Evolutionary conservation across 1,284 basidiomycete genomes (phyloP), one percentile per base, ranked within the genome.

Genomic region (Moesziomyces sp.): DNA sequence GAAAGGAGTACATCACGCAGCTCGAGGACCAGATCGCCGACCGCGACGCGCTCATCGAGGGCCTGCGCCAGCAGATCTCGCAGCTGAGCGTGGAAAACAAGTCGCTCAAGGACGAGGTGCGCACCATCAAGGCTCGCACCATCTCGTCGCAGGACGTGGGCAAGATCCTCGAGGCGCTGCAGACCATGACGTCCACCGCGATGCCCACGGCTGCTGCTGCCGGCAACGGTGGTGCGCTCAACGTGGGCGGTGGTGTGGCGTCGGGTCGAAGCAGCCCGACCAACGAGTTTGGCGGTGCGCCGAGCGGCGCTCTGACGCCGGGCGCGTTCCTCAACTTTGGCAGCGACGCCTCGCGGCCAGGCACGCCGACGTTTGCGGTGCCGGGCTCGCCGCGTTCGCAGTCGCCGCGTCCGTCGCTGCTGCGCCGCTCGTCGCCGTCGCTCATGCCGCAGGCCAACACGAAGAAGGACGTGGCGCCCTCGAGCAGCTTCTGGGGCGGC

Each of bases 1-100:
- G 94, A 85, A 97, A 98, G 87, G 94, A 97, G 85, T 96, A 97
- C 85, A 96, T 97, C 71, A 88, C 91, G 8, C 93, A 93, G 0
- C 90, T 97, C 56, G 96, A 98, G 85, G 91, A 91, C 51, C 93
- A 97, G 85, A 93, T 98, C 79, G 91, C 92, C 35, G 93, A 96
- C 80, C 90, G 96, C 44, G 96, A 99, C 86, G 87, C 89, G 26
- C 89, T 97, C 63, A 92, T 99, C 76, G 90, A 93, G 73, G 91
- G 91, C 26, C 92, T 98, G 77, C 90, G 92, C 58, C 88, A 90
- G 35, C 93, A 99, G 84, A 88, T 97, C 23, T 90, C 91, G 30
- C 88, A 88, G 2, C 90, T 91, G 21, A 89, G 89, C 79, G 88
- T 88, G 1, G 94, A 97, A 87, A 97, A 97, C 85, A 86, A 88